phyloP scores from a whole-genome alignment of 78 protist genomes.

The Tieghemostelium lacteum region DNA sequence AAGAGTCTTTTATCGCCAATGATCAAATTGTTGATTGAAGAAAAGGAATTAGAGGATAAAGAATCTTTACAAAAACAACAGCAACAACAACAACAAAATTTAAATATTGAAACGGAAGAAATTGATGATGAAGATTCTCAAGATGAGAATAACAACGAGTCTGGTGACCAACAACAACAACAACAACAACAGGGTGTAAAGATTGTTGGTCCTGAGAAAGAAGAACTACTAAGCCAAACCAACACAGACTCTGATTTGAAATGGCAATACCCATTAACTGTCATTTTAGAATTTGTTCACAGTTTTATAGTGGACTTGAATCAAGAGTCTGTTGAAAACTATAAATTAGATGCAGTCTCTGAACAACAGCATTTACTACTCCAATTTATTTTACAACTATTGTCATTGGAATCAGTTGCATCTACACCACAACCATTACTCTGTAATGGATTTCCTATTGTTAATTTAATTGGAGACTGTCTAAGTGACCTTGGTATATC shows the following conservation, averaged over 20 bases:
- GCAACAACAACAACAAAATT: neutral
- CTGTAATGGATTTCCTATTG: constrained; percentile 21
- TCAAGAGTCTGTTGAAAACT: neutral
- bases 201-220: constrained; percentile 20
- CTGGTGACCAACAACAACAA: neutral
- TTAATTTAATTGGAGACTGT: constrained; percentile 15
- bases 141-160: constrained; percentile 2
- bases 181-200: neutral
- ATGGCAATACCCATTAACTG: constrained; percentile 68
- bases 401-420: neutral
- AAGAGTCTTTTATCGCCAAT: constrained; percentile 42
- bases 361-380: constrained; percentile 63
- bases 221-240: constrained; percentile 44
- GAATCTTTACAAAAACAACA: neutral
- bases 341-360: neutral
- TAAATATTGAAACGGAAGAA: neutral
- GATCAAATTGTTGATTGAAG: constrained; percentile 7
- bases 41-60: neutral
- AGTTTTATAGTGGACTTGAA: constrained; percentile 28
- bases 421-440: constrained; percentile 68
- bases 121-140: neutral
- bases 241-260: constrained; percentile 29
- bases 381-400: neutral
- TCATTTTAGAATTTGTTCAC: constrained; percentile 33
- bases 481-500: constrained; percentile 26